phyloP scores from a whole-genome alignment of 163 green algal species.

The Scenedesmus sp. region DNA sequence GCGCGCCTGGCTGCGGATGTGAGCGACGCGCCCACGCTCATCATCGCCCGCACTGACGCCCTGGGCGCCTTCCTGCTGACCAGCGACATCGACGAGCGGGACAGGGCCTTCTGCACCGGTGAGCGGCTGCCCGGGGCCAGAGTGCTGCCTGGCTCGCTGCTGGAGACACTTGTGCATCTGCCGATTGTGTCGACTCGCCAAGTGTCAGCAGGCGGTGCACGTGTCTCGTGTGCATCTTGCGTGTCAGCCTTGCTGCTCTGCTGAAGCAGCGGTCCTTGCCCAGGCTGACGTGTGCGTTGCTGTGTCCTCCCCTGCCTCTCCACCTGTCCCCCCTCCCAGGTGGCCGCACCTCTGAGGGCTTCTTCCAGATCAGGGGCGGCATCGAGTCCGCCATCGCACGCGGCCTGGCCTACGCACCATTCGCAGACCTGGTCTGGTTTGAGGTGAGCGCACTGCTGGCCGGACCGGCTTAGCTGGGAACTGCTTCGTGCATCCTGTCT shows the following conservation, averaged over 20 bases:
- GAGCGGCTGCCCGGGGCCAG: not conserved
- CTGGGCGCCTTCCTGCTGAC: constrained; percentile 89
- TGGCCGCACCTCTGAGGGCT: constrained; percentile 90
- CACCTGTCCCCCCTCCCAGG: constrained; percentile 43
- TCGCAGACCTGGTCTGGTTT: constrained; percentile 93
- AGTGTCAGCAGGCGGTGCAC: not conserved
- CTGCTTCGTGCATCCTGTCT: no score
- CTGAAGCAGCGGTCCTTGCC: no score
- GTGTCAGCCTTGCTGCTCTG: not conserved
- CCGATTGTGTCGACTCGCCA: not conserved
- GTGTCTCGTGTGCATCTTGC: not conserved
- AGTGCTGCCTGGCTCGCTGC: not conserved
- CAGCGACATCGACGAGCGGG: constrained; percentile 84
- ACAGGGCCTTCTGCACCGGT: constrained; percentile 87
- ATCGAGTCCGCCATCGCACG: constrained; percentile 88
- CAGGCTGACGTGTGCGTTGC: not conserved
- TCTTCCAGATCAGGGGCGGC: constrained; percentile 83
- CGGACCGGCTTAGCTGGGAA: not conserved
- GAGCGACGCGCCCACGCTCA: constrained; percentile 82
- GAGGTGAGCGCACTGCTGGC: constrained; percentile 69
- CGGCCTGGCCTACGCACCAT: constrained; percentile 89
- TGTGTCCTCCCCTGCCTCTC: not conserved
- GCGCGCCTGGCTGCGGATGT: constrained; percentile 91
- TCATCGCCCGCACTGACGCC: constrained; percentile 85
- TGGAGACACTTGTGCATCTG: not conserved